phyloP scores from a whole-genome alignment of 768 basidiomycete species.

The Tephrocybe rancida region DNA sequence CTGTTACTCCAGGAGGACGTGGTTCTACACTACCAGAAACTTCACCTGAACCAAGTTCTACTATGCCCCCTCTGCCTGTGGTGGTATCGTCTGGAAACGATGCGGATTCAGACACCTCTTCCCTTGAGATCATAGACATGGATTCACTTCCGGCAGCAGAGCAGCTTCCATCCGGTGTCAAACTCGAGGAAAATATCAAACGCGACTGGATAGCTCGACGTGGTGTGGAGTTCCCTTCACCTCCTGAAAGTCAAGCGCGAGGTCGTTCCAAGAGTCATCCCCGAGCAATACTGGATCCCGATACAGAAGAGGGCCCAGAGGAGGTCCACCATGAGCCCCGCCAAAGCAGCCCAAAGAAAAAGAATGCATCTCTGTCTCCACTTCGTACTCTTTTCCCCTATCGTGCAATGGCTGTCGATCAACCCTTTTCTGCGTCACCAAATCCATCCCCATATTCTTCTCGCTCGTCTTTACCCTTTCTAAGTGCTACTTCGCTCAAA shows the following conservation, averaged over 20 bases:
- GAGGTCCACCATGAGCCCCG: constrained; percentile 9
- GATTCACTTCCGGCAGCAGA: constrained; percentile 34
- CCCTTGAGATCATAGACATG: constrained; percentile 55
- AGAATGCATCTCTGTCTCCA: constrained; percentile 46
- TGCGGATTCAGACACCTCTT: constrained; percentile 21
- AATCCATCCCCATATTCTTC: constrained; percentile 41
- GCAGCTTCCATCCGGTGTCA: constrained; percentile 41
- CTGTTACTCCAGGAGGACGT: constrained; percentile 5
- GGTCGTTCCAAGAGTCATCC: constrained; percentile 29
- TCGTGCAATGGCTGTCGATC: constrained; percentile 34
- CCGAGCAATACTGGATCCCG: constrained; percentile 31
- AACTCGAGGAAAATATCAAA: constrained; percentile 42
- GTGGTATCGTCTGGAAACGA: background rate
- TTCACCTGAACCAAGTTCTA: constrained; percentile 2
- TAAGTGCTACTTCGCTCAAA: constrained; percentile 49
- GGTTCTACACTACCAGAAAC: constrained; percentile 6
- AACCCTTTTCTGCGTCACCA: constrained; percentile 42
- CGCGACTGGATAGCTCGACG: constrained; percentile 34
- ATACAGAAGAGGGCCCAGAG: constrained; percentile 25
- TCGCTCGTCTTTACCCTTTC: constrained; percentile 36
- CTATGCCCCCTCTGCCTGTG: background rate
- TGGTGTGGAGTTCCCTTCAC: constrained; percentile 34
- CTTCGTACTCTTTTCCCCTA: constrained; percentile 49
- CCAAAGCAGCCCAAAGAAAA: constrained; percentile 32
- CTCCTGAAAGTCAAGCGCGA: constrained; percentile 23